phyloP scores from a whole-genome alignment of 441 rosid species.

The Euphorbia corollata region DNA sequence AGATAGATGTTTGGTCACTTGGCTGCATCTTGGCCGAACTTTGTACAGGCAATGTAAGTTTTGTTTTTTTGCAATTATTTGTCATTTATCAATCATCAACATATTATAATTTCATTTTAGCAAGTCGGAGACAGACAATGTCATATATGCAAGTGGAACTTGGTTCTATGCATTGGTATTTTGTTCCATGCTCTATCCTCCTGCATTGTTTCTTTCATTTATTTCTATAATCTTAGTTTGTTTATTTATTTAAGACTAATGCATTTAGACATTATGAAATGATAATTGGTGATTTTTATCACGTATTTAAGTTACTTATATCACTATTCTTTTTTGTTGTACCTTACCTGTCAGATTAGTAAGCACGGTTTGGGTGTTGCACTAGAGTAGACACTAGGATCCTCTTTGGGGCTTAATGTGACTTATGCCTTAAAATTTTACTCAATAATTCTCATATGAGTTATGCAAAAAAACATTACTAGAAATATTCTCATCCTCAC shows the following conservation, averaged over 20 bases:
- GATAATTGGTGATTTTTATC: neutral
- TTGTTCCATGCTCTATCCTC: neutral
- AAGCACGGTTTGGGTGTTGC: neutral
- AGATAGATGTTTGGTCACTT: conserved; percentile 92
- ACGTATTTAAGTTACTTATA: neutral
- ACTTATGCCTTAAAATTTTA: neutral
- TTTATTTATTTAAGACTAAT: neutral
- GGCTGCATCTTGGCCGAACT: conserved; percentile 98
- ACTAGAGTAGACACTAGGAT: neutral
- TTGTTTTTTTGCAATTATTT: neutral
- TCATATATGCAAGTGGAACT: conserved; percentile 1
- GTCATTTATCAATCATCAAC: neutral
- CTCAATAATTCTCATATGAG: neutral
- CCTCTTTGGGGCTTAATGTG: neutral
- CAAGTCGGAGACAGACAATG: neutral
- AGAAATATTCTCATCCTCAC: neutral
- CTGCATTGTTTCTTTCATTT: neutral
- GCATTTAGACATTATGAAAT: no score
- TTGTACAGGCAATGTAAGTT: conserved; percentile 92
- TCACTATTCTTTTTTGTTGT: neutral
- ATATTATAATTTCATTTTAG: neutral
- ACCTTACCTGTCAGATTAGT: neutral
- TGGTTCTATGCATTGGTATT: neutral
- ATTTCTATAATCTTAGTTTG: neutral
- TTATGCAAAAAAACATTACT: neutral